Evolutionary conservation across 139 green algal species (phyloP), one percentile per base, ranked within the genome.

Genomic region (Chlorella sorokiniana): DNA sequence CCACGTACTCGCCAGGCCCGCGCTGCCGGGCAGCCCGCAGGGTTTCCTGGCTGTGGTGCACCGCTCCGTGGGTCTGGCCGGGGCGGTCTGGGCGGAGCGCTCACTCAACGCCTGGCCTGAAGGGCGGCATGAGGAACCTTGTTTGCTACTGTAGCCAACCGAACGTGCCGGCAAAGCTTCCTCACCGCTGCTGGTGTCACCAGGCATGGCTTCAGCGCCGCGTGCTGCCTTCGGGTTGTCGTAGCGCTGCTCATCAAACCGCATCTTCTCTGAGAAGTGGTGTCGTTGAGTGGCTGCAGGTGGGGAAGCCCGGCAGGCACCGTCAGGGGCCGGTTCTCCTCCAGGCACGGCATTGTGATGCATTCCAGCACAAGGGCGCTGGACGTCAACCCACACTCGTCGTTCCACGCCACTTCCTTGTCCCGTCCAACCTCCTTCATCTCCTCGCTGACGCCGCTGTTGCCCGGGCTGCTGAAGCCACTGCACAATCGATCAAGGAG

Each of bases 241-340:
- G 33, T 54, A 82, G 31, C 44, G 52, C 40, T 25, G 11, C 33
- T 51, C 40, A 44, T 82, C 45, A 25, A 82, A 82, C 22, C 76
- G 76, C 22, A 41, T 45, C 76, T 82, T 75, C 44, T 82, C 76
- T 35, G 29, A 51, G 76, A 82, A 82, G 14, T 82, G 76, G 44
- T 82, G 76, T 37, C 38, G 52, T 63, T 82, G 76, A n/a, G 51
- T 61, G 44, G 76, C 76, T 82, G 76, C 54, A 31, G 10, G 5
- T 62, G 41, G 33, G 44, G 20, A 40, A 42, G 29, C 3, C 14
- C 4, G 22, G 44, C 4, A 31, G 23, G 44, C 0, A 37, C 2
- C 4, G 65, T 23, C 2, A 25, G 10, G 2, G 61, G 22, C 23
- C 52, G 27, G 52, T 23, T 23, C 9, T 10, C 27, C 22, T 23